A percentile compares a stretch with the other conserved stretches of the same genome.
phyloP scores from a whole-genome alignment of 129 eudicot genomes.

The Flaveria bidentis region DNA sequence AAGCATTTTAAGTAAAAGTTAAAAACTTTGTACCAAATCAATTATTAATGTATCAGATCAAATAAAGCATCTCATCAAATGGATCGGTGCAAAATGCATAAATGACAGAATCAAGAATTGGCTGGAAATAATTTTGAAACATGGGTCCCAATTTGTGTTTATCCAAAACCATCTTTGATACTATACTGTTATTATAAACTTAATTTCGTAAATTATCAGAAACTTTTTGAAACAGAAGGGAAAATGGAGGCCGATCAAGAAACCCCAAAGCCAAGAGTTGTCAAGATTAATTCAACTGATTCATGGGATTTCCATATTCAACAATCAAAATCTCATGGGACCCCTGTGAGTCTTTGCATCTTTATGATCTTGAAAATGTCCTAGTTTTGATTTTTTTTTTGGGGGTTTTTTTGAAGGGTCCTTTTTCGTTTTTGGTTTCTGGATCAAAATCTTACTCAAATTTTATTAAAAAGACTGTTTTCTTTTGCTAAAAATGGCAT shows the following conservation, averaged over 20 bases:
- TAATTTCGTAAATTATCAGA: slow-evolving; percentile 2
- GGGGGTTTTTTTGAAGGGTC: not conserved
- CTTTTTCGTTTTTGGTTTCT: not conserved
- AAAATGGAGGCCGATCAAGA: slow-evolving; percentile 38
- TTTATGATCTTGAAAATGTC: not conserved
- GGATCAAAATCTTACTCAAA: too few relatives aligned
- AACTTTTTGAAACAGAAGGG: slow-evolving; percentile 1
- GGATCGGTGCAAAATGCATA: slow-evolving; percentile 10
- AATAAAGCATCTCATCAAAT: slow-evolving; percentile 21
- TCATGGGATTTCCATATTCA: slow-evolving; percentile 52
- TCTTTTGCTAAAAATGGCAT: not conserved
- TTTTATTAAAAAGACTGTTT: not conserved
- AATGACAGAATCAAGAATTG: slow-evolving; percentile 15
- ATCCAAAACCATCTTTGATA: slow-evolving; percentile 24
- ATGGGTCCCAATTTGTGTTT: slow-evolving; percentile 42
- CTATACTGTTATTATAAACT: slow-evolving; percentile 3
- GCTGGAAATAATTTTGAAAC: not conserved
- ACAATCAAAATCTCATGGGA: slow-evolving; percentile 50
- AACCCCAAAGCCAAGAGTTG: slow-evolving; percentile 41
- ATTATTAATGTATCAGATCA: not conserved
- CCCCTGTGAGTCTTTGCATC: slow-evolving; percentile 52
- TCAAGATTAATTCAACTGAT: slow-evolving; percentile 46
- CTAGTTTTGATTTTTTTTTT: too few relatives aligned
- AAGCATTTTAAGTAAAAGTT: slow-evolving; percentile 10
- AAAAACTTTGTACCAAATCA: slow-evolving; percentile 8